Conservation (phyloP, 192 early-diverging fungal genomes). For the Glomus cerebriforme region DNA sequence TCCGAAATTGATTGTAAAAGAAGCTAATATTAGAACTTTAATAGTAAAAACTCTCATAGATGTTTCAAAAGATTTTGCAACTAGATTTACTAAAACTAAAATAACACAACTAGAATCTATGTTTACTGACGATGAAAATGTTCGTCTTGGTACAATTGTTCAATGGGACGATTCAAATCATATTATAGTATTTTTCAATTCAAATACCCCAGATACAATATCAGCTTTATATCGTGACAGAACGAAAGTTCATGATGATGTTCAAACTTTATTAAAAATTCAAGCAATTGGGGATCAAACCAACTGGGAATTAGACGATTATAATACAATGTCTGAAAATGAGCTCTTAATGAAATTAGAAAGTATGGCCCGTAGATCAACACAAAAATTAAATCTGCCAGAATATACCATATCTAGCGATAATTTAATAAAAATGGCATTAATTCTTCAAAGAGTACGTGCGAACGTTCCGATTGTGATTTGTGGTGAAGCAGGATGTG, state of each 20-base stretch:
- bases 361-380: conserved; percentile 13
- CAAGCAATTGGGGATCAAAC: background rate
- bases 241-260: background rate
- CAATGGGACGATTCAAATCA: background rate
- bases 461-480: conserved; percentile 11
- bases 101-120: background rate
- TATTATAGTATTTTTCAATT: conserved; percentile 15
- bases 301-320: background rate
- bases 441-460: background rate
- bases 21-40: background rate
- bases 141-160: too few species aligned
- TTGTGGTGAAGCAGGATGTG: conserved; percentile 18
- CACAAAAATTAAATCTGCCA: background rate
- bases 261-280: background rate
- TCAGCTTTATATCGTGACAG: background rate
- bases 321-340: background rate
- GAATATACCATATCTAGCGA: background rate
- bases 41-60: background rate
- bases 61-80: conserved; percentile 19
- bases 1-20: conserved; percentile 2
- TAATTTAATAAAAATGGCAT: conserved; percentile 26
- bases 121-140: background rate
- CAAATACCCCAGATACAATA: background rate
- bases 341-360: background rate
- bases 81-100: background rate